phyloP scores from a whole-genome alignment of 108 stramenopile species.

The Discostella pseudostelligera region DNA sequence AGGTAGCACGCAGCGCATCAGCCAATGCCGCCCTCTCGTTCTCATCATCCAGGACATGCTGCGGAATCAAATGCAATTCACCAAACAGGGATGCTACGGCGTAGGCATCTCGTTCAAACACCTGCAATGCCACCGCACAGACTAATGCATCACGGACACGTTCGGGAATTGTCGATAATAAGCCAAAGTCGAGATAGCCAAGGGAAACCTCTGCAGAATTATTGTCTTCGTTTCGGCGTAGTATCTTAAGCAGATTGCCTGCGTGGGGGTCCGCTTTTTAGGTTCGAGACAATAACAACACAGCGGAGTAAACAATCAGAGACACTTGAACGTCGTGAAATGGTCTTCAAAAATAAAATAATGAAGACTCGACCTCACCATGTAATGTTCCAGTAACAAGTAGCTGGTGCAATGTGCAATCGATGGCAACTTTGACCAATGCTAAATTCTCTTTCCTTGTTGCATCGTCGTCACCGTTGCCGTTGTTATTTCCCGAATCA shows the following conservation, averaged over 20 bases:
- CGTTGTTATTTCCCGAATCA: no score
- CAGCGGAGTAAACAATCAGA: no score
- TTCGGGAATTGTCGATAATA: conserved; percentile 58
- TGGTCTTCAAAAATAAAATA: no score
- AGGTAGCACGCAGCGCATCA: conserved; percentile 48
- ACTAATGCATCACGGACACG: conserved; percentile 73
- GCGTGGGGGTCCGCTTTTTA: conserved; percentile 84
- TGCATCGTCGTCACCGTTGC: conserved; percentile 10
- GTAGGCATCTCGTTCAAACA: conserved; percentile 62
- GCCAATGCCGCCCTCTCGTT: conserved; percentile 49
- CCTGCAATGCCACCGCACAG: conserved; percentile 70
- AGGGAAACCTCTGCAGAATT: conserved; percentile 14
- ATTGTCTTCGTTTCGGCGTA: conserved; percentile 16
- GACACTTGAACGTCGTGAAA: no score
- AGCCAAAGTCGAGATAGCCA: conserved; percentile 79
- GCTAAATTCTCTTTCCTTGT: conserved; percentile 52
- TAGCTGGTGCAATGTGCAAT: conserved; percentile 74
- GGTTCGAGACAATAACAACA: no score
- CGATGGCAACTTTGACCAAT: conserved; percentile 64
- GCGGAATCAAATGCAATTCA: conserved; percentile 68
- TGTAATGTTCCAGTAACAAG: conserved; percentile 65
- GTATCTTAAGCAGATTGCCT: conserved; percentile 72
- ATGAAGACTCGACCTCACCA: no score
- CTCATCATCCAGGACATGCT: conserved; percentile 52
- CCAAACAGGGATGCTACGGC: conserved; percentile 75